These are phyloP conservation scores for Drechslerella stenobrocha DNA, from an alignment of 2,329 filamentous ascomycete species.

Conservation along the genomic window DNA sequence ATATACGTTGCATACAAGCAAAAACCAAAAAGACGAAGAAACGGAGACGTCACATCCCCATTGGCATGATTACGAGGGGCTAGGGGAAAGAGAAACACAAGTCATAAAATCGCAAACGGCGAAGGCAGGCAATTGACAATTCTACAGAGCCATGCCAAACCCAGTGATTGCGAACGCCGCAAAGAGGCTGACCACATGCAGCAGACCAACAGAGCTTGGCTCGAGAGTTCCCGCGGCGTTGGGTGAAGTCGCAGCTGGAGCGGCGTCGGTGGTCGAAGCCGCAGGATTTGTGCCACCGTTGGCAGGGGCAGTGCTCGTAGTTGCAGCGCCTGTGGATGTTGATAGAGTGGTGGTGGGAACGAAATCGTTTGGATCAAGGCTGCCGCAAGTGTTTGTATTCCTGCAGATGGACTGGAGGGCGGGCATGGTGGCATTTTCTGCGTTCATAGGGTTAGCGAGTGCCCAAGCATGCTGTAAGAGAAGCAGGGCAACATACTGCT, in stretches of 20 bases:
- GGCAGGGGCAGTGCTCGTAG: not conserved
- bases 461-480: not conserved
- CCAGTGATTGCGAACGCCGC: constrained; percentile 31
- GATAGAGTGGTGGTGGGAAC: constrained; percentile 27
- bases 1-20: constrained; percentile 2
- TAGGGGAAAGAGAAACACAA: not conserved
- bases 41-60: not conserved
- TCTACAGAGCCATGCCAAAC: constrained; percentile 37
- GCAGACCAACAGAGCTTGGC: constrained; percentile 7
- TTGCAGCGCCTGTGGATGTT: not conserved
- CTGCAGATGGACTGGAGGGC: constrained; percentile 33
- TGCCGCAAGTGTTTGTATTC: constrained; percentile 43
- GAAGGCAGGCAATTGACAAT: not conserved
- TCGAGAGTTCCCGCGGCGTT: constrained; percentile 22
- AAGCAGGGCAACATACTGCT: constrained; percentile 18
- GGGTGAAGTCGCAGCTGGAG: constrained; percentile 1
- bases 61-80: constrained; percentile 7
- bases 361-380: constrained; percentile 35
- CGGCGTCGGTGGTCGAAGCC: constrained; percentile 1
- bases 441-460: not conserved
- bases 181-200: constrained; percentile 22
- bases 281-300: too few species aligned
- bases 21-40: constrained; percentile 4
- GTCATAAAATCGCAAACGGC: not conserved
- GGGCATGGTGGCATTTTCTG: constrained; percentile 42